A percentile compares a stretch with the other conserved stretches of the same genome.
These are phyloP conservation scores for Candida montana DNA, from an alignment of 805 yeast genomes.

Conservation along the genomic window DNA sequence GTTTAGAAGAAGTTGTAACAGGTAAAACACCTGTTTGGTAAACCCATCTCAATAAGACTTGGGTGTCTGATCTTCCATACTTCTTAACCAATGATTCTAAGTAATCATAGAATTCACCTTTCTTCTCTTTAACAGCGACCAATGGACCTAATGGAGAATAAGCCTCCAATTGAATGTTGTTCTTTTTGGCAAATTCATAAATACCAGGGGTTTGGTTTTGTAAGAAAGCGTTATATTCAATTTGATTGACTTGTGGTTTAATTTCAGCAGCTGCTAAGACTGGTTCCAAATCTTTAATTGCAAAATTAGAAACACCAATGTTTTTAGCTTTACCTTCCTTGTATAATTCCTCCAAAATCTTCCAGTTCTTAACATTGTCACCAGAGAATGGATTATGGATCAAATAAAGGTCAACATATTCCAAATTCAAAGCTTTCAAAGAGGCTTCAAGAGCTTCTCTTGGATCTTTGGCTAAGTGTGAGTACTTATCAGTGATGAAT, in stretches of 20 bases:
- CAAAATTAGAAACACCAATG: constrained; percentile 60
- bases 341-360: constrained; percentile 40
- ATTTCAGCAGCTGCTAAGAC: constrained; percentile 34
- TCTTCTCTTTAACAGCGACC: constrained; percentile 40
- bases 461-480: constrained; percentile 32
- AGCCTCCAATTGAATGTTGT: constrained; percentile 54
- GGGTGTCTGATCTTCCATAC: constrained; percentile 56
- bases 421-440: constrained; percentile 35
- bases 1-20: constrained; percentile 63
- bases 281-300: constrained; percentile 39
- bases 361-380: constrained; percentile 47
- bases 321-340: constrained; percentile 49
- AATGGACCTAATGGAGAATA: constrained; percentile 67
- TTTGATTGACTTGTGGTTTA: constrained; percentile 56
- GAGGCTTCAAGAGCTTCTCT: constrained; percentile 34
- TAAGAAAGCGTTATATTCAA: constrained; percentile 60
- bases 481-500: constrained; percentile 52
- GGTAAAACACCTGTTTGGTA: constrained; percentile 62
- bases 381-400: constrained; percentile 43
- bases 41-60: constrained; percentile 66
- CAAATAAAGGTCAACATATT: constrained; percentile 48
- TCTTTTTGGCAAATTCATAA: constrained; percentile 42
- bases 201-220: constrained; percentile 64
- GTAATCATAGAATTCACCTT: constrained; percentile 33
- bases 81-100: constrained; percentile 45